Evolutionary conservation across 805 yeast species (phyloP), one percentile per base, ranked within the genome.

Genomic region (Pichia scutulata): DNA sequence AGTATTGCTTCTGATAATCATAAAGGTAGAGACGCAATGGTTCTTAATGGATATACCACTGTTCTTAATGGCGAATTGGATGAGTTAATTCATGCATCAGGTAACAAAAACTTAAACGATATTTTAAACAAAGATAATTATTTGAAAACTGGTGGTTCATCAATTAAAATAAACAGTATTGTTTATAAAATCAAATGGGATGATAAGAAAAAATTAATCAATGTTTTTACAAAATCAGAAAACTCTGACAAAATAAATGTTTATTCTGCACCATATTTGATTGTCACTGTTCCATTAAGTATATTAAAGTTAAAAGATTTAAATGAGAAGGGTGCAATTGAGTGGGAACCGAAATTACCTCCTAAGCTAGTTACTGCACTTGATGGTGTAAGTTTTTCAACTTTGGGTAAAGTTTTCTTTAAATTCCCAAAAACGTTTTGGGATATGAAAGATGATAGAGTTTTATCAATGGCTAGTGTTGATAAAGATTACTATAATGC

Each of bases 11-110:
- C 51, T 2, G 59, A 80, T 67, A 82, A 74, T 41, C 81, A 78
- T 56, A 75, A 75, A 43, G 96, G 96, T 4, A 73, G 96, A 57
- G 81, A 89, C 63, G 82, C 89, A 0, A 72, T 80, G 60, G 82
- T 83, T 44, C 60, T 72, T 43, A 75, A 77, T 57, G 86, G 87
- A 2, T 84, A 81, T 63, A 73, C 70, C 33, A 66, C 61, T 5
- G 64, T 67, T 12, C 63, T 58, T 48, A 50, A 63, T 40, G 57
- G 59, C 39, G 71, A 67, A 49, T 36, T 67, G 24, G 57, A 58
- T 16, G 70, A 67, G 43, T 50, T 65, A 12, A 39, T 51, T 10
- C 47, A 54, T 21, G 54, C 41, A 23, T 47, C 49, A 53, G 60
- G 30, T 41, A 12, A 25, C n/a, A 21, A 41, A 7, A 18, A 41